Evolutionary conservation across 805 yeast genomes (phyloP).

Genomic region (Candida coquimbonensis): DNA sequence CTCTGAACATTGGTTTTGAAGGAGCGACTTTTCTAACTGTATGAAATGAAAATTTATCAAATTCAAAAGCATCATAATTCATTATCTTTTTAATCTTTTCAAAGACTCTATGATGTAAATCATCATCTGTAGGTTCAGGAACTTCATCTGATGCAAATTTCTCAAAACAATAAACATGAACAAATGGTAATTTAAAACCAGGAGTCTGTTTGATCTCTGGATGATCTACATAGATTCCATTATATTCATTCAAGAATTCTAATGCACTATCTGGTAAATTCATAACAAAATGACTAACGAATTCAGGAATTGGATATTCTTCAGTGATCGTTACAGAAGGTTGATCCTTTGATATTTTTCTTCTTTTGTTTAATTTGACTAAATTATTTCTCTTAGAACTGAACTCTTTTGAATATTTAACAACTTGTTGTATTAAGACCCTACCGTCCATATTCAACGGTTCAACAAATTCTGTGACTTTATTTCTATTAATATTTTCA

Average conservation of each 20-base stretch:
- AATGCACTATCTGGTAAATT: constrained; percentile 92
- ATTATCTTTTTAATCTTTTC: constrained; percentile 40
- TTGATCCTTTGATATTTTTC: constrained; percentile 24
- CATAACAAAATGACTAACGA: constrained; percentile 78
- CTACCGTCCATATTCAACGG: constrained; percentile 78
- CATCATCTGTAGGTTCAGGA: constrained; percentile 62
- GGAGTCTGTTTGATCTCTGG: constrained; percentile 33
- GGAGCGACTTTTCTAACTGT: constrained; percentile 93
- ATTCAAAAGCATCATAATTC: constrained; percentile 36
- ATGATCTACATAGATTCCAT: constrained; percentile 55
- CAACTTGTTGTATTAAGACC: constrained; percentile 61
- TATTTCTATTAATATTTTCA: constrained; percentile 58
- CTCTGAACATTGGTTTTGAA: constrained; percentile 93
- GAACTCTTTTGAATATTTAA: constrained; percentile 44
- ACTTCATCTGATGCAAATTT: constrained; percentile 67
- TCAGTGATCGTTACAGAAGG: constrained; percentile 9
- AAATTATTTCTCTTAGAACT: constrained; percentile 28
- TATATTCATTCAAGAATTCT: constrained; percentile 68
- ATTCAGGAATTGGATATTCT: constrained; percentile 40
- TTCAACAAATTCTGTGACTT: constrained; percentile 50
- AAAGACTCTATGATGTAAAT: constrained; percentile 59
- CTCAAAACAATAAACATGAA: constrained; percentile 90
- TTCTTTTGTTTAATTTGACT: constrained; percentile 33
- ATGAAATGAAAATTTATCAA: constrained; percentile 55
- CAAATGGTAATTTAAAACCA: constrained; percentile 56